These are phyloP conservation scores for Cladophialophora carrionii DNA, from an alignment of 2,329 filamentous ascomycete genomes.

Conservation along the genomic window DNA sequence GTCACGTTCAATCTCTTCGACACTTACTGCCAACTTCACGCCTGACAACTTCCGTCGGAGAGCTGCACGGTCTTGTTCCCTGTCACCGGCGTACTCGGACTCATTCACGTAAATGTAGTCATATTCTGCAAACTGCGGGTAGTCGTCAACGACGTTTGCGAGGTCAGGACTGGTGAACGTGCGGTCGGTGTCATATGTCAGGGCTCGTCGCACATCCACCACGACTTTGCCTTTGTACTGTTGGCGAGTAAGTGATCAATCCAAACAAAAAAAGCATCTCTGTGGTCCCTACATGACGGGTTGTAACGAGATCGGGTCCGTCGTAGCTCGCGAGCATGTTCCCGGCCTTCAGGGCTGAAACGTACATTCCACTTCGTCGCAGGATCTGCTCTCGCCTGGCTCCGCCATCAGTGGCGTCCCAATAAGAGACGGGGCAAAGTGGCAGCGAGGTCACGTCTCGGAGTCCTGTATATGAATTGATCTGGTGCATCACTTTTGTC, in stretches of 20 bases:
- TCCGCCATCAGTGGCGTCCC: neutral
- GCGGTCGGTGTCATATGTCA: neutral
- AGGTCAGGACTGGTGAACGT: neutral
- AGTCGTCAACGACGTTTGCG: neutral
- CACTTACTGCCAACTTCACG: neutral
- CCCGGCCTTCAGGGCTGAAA: neutral
- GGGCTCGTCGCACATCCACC: neutral
- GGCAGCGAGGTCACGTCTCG: neutral
- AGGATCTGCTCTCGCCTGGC: neutral
- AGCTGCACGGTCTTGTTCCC: neutral
- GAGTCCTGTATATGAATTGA: neutral
- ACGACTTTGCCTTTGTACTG: constrained; percentile 4
- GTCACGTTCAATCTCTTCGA: neutral
- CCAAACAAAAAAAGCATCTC: neutral
- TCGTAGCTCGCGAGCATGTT: neutral
- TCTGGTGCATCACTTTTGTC: neutral
- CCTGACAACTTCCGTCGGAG: neutral
- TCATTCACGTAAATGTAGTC: neutral
- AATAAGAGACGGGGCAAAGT: neutral
- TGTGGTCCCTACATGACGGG: neutral
- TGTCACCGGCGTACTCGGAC: neutral
- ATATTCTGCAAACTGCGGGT: neutral
- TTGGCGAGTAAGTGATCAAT: neutral
- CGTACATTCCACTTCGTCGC: neutral
- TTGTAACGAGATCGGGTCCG: neutral